Conservation (phyloP, 495 filamentous ascomycete genomes). For the Ascobolus immersus region DNA sequence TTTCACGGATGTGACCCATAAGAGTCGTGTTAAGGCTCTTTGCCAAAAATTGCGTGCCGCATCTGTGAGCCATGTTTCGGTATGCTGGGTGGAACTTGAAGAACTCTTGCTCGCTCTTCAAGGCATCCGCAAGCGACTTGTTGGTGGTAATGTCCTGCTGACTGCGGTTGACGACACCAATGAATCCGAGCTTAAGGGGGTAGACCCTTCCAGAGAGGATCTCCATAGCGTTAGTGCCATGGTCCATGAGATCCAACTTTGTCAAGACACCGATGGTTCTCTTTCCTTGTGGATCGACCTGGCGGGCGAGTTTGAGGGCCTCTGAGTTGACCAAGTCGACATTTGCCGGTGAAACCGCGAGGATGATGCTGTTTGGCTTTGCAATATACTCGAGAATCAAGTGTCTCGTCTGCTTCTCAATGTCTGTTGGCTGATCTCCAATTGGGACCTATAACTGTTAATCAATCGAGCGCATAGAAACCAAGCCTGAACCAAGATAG, state of each 20-base stretch:
- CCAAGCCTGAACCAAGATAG: constrained; percentile 1
- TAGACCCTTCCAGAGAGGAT: constrained; percentile 92
- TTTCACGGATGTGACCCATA: constrained; percentile 89
- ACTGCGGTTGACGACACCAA: constrained; percentile 91
- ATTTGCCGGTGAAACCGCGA: constrained; percentile 92
- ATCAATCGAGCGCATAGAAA: not conserved
- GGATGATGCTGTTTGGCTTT: constrained; percentile 89
- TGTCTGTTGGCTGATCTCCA: constrained; percentile 90
- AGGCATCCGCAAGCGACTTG: constrained; percentile 67
- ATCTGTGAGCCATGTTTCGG: constrained; percentile 78
- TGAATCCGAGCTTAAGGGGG: constrained; percentile 89
- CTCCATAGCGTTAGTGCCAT: constrained; percentile 92
- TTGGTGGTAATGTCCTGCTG: constrained; percentile 96
- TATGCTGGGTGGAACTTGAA: constrained; percentile 95
- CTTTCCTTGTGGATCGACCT: constrained; percentile 85
- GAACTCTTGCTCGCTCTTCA: constrained; percentile 79
- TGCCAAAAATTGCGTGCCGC: constrained; percentile 83
- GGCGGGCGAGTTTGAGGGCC: constrained; percentile 81
- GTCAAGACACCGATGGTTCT: constrained; percentile 94
- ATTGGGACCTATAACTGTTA: constrained; percentile 45
- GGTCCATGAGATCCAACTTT: constrained; percentile 96
- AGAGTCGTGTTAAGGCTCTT: constrained; percentile 86
- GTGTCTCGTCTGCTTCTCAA: constrained; percentile 94
- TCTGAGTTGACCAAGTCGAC: constrained; percentile 98
- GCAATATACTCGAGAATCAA: constrained; percentile 97